Conservation (phyloP, 176 grass and related monocot species). For the Avena insularis region DNA sequence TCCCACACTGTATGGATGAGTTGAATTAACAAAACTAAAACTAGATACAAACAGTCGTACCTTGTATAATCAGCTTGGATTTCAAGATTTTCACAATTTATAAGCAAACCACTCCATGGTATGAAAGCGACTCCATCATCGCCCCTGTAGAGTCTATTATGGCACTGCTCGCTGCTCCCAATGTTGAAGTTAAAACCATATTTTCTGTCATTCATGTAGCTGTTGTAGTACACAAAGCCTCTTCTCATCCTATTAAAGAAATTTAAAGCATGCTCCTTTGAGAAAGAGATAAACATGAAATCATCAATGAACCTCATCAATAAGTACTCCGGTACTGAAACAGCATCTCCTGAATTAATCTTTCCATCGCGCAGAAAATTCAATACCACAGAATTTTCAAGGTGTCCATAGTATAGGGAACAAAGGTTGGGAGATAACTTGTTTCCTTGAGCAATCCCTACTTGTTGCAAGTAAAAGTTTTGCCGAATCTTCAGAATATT, state of each 20-base stretch:
- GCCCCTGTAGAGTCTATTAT: constrained; percentile 66
- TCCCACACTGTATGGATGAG: constrained; percentile 22
- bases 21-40: constrained; percentile 44
- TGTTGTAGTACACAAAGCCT: constrained; percentile 79
- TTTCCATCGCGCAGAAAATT: constrained; percentile 54
- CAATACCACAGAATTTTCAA: constrained; percentile 67
- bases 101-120: constrained; percentile 95
- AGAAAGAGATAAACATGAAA: constrained; percentile 88
- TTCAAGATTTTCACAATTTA: constrained; percentile 89
- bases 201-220: constrained; percentile 81
- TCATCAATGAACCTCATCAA: constrained; percentile 89
- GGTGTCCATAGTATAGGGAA: constrained; percentile 81
- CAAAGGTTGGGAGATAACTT: constrained; percentile 81
- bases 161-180: constrained; percentile 33
- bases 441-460: constrained; percentile 88
- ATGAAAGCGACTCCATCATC: constrained; percentile 84
- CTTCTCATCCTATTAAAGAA: constrained; percentile 76
- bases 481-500: constrained; percentile 76
- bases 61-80: constrained; percentile 99
- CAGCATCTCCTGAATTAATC: constrained; percentile 37
- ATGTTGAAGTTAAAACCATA: constrained; percentile 80
- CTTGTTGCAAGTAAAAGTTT: constrained; percentile 75
- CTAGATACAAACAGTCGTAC: constrained; percentile 36
- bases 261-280: constrained; percentile 62
- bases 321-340: constrained; percentile 45